Conservation (phyloP, 106 monocot species). For the Gastrodia elata region DNA sequence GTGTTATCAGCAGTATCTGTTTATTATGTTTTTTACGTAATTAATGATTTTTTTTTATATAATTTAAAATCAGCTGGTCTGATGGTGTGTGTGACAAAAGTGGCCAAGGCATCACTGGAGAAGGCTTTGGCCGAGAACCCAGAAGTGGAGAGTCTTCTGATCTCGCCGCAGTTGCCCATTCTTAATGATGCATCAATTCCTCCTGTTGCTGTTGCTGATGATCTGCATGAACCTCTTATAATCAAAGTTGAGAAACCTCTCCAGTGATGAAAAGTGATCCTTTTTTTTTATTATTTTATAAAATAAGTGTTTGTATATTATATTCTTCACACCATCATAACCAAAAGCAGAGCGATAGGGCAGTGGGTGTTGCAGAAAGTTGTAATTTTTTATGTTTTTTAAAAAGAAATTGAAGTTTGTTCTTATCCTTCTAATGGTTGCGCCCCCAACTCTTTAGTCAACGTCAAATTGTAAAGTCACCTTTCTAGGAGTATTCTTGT, state of each 20-base stretch:
- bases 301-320: no score
- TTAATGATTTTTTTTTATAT: background rate
- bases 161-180: conserved; percentile 46
- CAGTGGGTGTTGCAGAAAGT: no score
- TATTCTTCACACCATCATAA: background rate
- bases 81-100: conserved; percentile 77
- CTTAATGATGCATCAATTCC: conserved; percentile 9
- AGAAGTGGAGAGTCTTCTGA: conserved; percentile 39
- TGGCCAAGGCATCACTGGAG: conserved; percentile 79
- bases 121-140: conserved; percentile 80
- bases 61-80: conserved; percentile 41
- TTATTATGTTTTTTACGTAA: background rate
- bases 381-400: no score
- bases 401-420: no score
- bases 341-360: no score
- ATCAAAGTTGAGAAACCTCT: conserved; percentile 57
- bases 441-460: no score
- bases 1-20: background rate
- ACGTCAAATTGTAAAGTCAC: no score
- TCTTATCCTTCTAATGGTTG: no score
- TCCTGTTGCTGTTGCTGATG: conserved; percentile 20
- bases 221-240: conserved; percentile 56
- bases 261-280: conserved; percentile 23
- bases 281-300: no score
- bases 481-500: no score